Percentiles rank a stretch among this genome's conserved stretches.
These are phyloP conservation scores for Colletotrichum sp. DNA, from an alignment of 2,329 filamentous ascomycete genomes.

Conservation along the genomic window DNA sequence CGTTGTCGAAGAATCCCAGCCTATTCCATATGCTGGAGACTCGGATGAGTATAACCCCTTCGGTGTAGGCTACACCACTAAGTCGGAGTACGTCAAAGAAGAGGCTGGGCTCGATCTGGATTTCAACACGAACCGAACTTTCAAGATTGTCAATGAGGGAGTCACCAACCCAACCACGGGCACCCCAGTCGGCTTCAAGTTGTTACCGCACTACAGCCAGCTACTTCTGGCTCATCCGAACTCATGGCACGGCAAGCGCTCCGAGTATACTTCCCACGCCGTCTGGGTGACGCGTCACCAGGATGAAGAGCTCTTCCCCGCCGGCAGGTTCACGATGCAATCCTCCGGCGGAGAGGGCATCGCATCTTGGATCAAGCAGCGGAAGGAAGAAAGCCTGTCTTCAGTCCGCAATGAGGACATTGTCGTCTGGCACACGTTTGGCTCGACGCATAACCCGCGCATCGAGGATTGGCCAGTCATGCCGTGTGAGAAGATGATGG, in stretches of 20 bases:
- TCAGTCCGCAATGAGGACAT: slow-evolving; percentile 54
- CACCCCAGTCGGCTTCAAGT: slow-evolving; percentile 50
- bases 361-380: slow-evolving; percentile 41
- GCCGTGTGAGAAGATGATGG: slow-evolving; percentile 63
- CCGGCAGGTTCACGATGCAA: slow-evolving; percentile 50
- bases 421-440: slow-evolving; percentile 62
- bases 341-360: slow-evolving; percentile 47
- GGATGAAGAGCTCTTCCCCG: slow-evolving; percentile 47
- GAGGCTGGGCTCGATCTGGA: slow-evolving; percentile 55
- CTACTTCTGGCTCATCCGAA: slow-evolving; percentile 42
- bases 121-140: slow-evolving; percentile 49
- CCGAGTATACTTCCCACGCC: slow-evolving; percentile 47
- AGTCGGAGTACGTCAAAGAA: slow-evolving; percentile 44
- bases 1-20: slow-evolving; percentile 38
- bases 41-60: slow-evolving; percentile 50
- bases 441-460: slow-evolving; percentile 69
- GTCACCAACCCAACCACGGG: slow-evolving; percentile 45
- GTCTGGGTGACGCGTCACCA: slow-evolving; percentile 50
- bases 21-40: slow-evolving; percentile 43
- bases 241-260: slow-evolving; percentile 43
- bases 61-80: slow-evolving; percentile 50
- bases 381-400: slow-evolving; percentile 41
- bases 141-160: slow-evolving; percentile 53
- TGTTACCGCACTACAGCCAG: slow-evolving; percentile 51
- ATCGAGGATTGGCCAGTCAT: slow-evolving; percentile 74